Evolutionary conservation across 1,284 basidiomycete genomes (phyloP), one percentile per base, ranked within the genome.

Genomic region (Apiotrichum porosum): DNA sequence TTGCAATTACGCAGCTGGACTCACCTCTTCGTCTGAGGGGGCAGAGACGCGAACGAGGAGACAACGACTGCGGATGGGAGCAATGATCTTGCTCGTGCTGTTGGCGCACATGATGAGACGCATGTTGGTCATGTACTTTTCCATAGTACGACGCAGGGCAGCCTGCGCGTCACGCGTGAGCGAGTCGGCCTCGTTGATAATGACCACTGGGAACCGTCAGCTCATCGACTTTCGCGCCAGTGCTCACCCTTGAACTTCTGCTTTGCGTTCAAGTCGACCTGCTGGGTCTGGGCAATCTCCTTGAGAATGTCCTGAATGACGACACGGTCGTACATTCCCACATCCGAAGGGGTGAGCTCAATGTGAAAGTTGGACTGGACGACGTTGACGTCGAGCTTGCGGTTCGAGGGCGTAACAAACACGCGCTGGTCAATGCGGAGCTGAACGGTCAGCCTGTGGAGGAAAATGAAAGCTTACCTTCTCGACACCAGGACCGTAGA

Each of bases 101-200:
- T 91, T 95, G n/a, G 94, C 91, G 70, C 94, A 97, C 12, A 99
- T 81, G 62, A 99, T 94, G 58, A 99, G 83, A 38, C 95, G 84
- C 81, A 99, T 81, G 71, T 97, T 98, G 40, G 83, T 84, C 88
- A 97, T 97, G 77, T 97, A 98, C 73, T 97, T 94, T 65, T 99
- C 94, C 94, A 98, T 99, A 3, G 94, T 98, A 50, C 95, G 81
- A 63, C 95, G 85, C 36, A 99, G 79, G 5, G 94, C 94, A 1
- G 94, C 92, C 77, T 98, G 94, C 0, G 94, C 94, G 75, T 98
- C 94, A 56, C 93, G 84, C 13, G 90, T 85, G 38, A 98, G 80
- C 0, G 88, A 84, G 71, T 99, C 94, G 0, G 94, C 95, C 74
- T 97, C 94, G 64, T 98, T 97, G 71, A 99, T 97, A 50, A 98